Percentiles rank a stretch among this genome's conserved stretches.
phyloP scores from a whole-genome alignment of 1,284 basidiomycete genomes.

The Phylloboletellus chloephorus region DNA sequence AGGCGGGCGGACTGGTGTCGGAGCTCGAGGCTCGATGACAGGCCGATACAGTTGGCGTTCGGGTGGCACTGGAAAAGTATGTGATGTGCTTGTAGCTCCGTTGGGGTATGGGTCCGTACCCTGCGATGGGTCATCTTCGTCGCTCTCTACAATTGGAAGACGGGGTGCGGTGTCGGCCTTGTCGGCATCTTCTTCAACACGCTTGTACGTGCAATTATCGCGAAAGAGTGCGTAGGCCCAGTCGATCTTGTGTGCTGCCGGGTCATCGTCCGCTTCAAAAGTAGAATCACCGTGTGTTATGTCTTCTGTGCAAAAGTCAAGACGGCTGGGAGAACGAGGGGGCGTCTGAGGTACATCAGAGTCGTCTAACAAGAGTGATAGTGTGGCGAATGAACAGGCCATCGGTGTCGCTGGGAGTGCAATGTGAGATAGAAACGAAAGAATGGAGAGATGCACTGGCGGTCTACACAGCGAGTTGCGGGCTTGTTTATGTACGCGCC shows the following conservation, averaged over 20 bases:
- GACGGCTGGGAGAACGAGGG: conserved; percentile 31
- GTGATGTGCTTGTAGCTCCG: not conserved
- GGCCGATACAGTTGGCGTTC: conserved; percentile 2
- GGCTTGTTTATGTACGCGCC: conserved; percentile 14
- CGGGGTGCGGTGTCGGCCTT: conserved; percentile 4
- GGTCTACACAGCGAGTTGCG: conserved; percentile 1
- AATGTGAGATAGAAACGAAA: not conserved
- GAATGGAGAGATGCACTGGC: not conserved
- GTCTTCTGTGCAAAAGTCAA: conserved; percentile 26
- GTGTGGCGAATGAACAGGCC: conserved; percentile 10
- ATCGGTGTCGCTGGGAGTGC: conserved; percentile 1
- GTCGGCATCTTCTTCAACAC: conserved; percentile 11
- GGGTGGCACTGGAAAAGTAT: conserved; percentile 3
- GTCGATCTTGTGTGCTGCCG: conserved; percentile 6
- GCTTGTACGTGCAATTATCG: conserved; percentile 1
- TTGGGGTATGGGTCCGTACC: conserved; percentile 5
- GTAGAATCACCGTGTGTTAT: not conserved
- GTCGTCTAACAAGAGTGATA: conserved; percentile 11
- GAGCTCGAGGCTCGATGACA: conserved; percentile 11
- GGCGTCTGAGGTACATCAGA: conserved; percentile 15
- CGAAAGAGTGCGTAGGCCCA: conserved; percentile 11
- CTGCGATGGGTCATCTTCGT: conserved; percentile 5
- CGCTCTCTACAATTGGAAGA: not conserved
- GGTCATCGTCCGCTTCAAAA: not conserved
- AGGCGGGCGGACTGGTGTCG: conserved; percentile 21